Percentiles rank a stretch among this genome's conserved stretches.
These are phyloP conservation scores for Suillus plorans DNA, from an alignment of 768 basidiomycete genomes.

Conservation along the genomic window DNA sequence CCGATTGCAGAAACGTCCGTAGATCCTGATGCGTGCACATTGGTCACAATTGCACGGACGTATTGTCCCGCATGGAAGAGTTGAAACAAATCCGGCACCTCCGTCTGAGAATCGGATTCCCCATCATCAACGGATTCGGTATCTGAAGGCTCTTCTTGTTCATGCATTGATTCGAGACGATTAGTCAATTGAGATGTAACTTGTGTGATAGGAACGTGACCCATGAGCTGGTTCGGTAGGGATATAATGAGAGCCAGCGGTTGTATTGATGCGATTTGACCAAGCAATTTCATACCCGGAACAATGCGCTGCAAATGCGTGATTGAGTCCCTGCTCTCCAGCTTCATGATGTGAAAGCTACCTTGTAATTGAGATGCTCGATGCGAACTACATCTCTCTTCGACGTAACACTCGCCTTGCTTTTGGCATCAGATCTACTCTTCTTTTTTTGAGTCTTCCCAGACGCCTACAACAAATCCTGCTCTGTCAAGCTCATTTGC, in stretches of 20 bases:
- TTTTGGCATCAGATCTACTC: conserved; percentile 45
- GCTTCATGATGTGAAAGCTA: conserved; percentile 25
- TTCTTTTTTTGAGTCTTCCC: conserved; percentile 43
- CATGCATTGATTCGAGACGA: conserved; percentile 62
- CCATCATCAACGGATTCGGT: conserved; percentile 47
- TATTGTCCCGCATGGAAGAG: conserved; percentile 88
- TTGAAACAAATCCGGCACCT: conserved; percentile 67
- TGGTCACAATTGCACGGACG: conserved; percentile 73
- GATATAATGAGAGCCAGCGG: conserved; percentile 91
- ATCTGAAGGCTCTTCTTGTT: conserved; percentile 48
- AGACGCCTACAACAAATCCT: conserved; percentile 38
- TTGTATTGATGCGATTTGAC: conserved; percentile 83
- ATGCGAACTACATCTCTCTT: conserved; percentile 67
- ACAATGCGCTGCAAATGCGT: conserved; percentile 57
- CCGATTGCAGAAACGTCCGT: conserved; percentile 56
- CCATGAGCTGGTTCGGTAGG: conserved; percentile 93
- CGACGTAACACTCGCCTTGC: conserved; percentile 30
- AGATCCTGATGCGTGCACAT: conserved; percentile 65
- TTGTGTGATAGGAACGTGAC: conserved; percentile 92
- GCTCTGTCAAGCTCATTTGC: neutral
- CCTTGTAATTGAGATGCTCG: conserved; percentile 94
- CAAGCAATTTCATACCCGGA: conserved; percentile 84
- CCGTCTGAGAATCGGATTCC: conserved; percentile 30
- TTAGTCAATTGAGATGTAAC: conserved; percentile 78
- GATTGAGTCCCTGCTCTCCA: conserved; percentile 3